Evolutionary conservation across 495 filamentous ascomycete species (phyloP).

Genomic region (Choiromyces venosus): DNA sequence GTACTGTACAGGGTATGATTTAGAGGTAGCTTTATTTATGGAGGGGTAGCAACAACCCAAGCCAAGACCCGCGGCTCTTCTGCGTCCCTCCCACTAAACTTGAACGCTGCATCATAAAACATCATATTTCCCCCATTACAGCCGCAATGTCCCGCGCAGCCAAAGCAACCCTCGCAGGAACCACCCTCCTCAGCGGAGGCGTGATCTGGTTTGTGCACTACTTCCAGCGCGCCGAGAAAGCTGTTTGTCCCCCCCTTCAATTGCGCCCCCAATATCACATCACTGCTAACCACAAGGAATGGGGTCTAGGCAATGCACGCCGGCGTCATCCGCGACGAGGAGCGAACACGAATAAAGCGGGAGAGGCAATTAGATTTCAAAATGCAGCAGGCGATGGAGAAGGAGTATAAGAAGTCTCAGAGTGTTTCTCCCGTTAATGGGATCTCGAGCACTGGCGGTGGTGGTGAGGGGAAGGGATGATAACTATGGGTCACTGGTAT

Average conservation of each 20-base stretch:
- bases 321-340: slow-evolving; percentile 89
- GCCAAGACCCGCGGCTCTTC: no score
- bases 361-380: slow-evolving; percentile 91
- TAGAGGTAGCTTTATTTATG: no score
- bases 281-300: slow-evolving; percentile 21
- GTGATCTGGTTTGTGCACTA: slow-evolving; percentile 86
- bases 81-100: no score
- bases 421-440: slow-evolving; percentile 48
- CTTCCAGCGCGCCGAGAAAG: slow-evolving; percentile 77
- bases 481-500: neutral
- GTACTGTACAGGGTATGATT: no score
- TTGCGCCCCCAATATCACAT: slow-evolving; percentile 4
- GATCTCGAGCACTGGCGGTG: slow-evolving; percentile 8
- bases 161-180: slow-evolving; percentile 75
- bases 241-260: slow-evolving; percentile 51
- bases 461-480: slow-evolving; percentile 1
- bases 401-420: slow-evolving; percentile 87
- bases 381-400: slow-evolving; percentile 75
- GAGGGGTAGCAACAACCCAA: no score
- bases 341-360: slow-evolving; percentile 81
- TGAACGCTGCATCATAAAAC: neutral
- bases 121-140: slow-evolving; percentile 7
- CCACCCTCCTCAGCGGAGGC: slow-evolving; percentile 65
- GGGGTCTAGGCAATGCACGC: slow-evolving; percentile 79
- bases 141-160: slow-evolving; percentile 77